Evolutionary conservation across 169 alveolate genomes (phyloP).

Genomic region (Toxoplasma gondii): DNA sequence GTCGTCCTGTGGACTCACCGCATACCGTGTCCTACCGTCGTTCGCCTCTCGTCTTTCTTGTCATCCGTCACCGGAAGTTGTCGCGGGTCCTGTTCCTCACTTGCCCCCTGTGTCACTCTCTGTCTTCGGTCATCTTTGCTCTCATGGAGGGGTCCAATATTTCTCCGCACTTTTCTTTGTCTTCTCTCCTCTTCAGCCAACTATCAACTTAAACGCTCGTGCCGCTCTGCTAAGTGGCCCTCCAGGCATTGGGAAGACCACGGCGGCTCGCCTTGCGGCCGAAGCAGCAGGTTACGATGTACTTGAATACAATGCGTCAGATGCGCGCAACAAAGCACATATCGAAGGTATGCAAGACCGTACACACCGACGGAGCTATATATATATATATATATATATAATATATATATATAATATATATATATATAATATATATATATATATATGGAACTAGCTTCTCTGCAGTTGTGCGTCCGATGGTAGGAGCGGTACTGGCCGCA

Average conservation of each 20-base stretch:
- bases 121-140: no score
- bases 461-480: no score
- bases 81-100: neutral
- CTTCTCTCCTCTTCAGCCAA: slow-evolving; percentile 33
- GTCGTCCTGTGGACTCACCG: no score
- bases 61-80: no score
- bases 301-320: slow-evolving; percentile 97
- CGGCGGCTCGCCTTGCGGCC: slow-evolving; percentile 93
- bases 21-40: no score
- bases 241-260: slow-evolving; percentile 99
- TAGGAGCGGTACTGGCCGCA: no score
- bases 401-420: neutral
- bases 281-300: slow-evolving; percentile 89
- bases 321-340: slow-evolving; percentile 92
- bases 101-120: neutral
- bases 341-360: slow-evolving; percentile 83
- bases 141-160: no score
- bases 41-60: no score
- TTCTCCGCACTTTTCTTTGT: no score
- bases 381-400: no score
- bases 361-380: neutral
- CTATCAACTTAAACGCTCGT: slow-evolving; percentile 86
- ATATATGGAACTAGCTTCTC: neutral
- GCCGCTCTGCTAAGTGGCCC: slow-evolving; percentile 97
- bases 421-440: neutral